A percentile compares a stretch with the other conserved stretches of the same genome.
phyloP scores from a whole-genome alignment of 495 filamentous ascomycete genomes.

The Neurospora terricola region DNA sequence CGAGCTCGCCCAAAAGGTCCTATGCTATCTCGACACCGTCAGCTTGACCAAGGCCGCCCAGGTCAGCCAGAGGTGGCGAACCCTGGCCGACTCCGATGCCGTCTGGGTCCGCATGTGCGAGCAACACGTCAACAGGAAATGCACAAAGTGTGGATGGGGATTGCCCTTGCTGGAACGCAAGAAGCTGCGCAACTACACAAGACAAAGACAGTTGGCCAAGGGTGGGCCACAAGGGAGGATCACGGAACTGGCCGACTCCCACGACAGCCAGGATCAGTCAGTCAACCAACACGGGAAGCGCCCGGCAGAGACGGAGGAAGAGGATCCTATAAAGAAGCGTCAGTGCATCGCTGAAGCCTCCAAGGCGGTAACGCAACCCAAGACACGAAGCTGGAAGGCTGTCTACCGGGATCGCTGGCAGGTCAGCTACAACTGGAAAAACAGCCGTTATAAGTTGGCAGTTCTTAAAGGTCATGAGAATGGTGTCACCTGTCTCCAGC shows the following conservation, averaged over 20 bases:
- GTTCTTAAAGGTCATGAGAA: constrained; percentile 84
- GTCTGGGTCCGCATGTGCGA: constrained; percentile 99
- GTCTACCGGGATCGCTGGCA: constrained; percentile 26
- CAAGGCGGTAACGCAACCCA: constrained; percentile 11
- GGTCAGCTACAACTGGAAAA: constrained; percentile 76
- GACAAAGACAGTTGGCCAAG: constrained; percentile 54
- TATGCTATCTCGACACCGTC: constrained; percentile 85
- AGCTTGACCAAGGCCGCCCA: constrained; percentile 97
- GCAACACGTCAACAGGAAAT: constrained; percentile 91
- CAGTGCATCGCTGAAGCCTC: constrained; percentile 25
- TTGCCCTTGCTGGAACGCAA: constrained; percentile 83
- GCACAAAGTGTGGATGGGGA: constrained; percentile 94
- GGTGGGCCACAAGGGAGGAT: constrained; percentile 18
- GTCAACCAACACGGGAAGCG: constrained; percentile 19
- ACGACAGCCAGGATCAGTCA: neutral
- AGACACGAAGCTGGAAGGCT: constrained; percentile 77
- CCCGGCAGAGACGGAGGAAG: constrained; percentile 15
- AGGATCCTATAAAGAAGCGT: constrained; percentile 34
- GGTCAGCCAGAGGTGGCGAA: constrained; percentile 80
- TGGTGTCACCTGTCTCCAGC: constrained; percentile 92
- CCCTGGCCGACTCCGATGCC: constrained; percentile 86
- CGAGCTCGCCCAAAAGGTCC: constrained; percentile 86
- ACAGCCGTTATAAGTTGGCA: constrained; percentile 74
- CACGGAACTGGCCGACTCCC: constrained; percentile 13
- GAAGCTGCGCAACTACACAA: constrained; percentile 74